A percentile compares a stretch with the other conserved stretches of the same genome.
Conservation (phyloP, 225 moss, liverwort and hornwort genomes). For the Thuidium tamariscinum region DNA sequence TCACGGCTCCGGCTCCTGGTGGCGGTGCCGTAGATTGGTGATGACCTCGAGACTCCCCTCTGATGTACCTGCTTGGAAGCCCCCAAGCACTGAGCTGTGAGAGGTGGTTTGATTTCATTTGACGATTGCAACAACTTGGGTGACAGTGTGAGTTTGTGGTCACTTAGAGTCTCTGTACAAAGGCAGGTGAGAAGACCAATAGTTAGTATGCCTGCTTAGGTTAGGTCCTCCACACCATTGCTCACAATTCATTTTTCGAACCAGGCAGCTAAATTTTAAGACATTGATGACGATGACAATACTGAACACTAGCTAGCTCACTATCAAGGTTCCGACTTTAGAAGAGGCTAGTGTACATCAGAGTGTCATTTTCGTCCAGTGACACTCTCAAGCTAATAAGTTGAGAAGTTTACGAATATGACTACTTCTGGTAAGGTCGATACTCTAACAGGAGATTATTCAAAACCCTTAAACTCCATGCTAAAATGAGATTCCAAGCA, state of each 20-base stretch:
- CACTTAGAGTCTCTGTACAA: conserved; percentile 51
- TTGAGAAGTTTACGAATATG: neutral
- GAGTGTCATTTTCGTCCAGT: neutral
- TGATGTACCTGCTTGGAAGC: conserved; percentile 43
- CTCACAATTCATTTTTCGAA: neutral
- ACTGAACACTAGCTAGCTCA: neutral
- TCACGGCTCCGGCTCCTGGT: neutral
- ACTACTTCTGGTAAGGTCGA: neutral
- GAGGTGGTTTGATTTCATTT: conserved; percentile 16
- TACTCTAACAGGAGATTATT: neutral
- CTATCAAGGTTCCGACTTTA: neutral
- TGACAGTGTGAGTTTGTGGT: conserved; percentile 20
- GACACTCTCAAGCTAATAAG: neutral
- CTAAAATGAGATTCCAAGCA: neutral
- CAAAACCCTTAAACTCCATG: neutral
- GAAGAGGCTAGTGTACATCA: neutral
- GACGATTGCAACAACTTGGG: conserved; percentile 15
- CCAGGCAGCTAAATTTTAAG: neutral
- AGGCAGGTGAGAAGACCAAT: conserved; percentile 17
- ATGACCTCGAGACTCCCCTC: conserved; percentile 29
- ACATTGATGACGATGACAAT: neutral
- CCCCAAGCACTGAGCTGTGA: conserved; percentile 27
- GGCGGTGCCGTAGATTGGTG: neutral
- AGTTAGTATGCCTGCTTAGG: conserved; percentile 17
- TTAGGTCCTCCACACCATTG: neutral